phyloP scores from a whole-genome alignment of 768 basidiomycete species.

The Russula brevipes region DNA sequence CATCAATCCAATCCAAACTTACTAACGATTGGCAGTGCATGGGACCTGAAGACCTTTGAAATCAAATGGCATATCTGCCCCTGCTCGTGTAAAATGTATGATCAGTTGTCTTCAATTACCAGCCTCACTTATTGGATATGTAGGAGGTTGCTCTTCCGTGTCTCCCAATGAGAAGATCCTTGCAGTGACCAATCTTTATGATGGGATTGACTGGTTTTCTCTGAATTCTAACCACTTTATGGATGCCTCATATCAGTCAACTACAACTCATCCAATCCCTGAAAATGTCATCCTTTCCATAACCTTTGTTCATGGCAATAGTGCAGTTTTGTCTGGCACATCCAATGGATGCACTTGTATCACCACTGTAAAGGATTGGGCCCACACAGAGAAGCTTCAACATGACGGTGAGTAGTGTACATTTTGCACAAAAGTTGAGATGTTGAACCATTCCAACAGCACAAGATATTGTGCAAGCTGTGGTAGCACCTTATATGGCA shows the following conservation, averaged over 20 bases:
- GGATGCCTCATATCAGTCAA: not conserved
- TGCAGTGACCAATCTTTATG: not conserved
- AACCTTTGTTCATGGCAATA: not conserved
- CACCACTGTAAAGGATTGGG: not conserved
- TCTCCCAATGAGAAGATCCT: not conserved
- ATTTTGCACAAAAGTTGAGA: not conserved
- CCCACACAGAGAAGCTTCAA: not conserved
- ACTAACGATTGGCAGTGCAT: not conserved
- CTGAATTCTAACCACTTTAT: constrained; percentile 1
- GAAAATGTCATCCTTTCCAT: not conserved
- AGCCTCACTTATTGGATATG: no score
- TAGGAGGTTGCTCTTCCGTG: constrained; percentile 4
- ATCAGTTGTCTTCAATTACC: not conserved
- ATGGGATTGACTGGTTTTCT: not conserved
- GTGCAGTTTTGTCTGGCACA: not conserved
- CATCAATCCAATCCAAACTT: not conserved
- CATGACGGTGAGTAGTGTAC: not conserved
- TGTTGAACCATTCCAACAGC: not conserved
- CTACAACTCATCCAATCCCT: not conserved
- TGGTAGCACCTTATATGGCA: no score
- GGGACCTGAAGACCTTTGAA: not conserved
- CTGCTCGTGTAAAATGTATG: constrained; percentile 2
- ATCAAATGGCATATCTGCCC: constrained; percentile 1
- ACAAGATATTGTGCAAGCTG: not conserved
- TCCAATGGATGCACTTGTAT: not conserved